These are phyloP conservation scores for Penicillium sp. DNA, from an alignment of 2,329 filamentous ascomycete species.

Conservation along the genomic window DNA sequence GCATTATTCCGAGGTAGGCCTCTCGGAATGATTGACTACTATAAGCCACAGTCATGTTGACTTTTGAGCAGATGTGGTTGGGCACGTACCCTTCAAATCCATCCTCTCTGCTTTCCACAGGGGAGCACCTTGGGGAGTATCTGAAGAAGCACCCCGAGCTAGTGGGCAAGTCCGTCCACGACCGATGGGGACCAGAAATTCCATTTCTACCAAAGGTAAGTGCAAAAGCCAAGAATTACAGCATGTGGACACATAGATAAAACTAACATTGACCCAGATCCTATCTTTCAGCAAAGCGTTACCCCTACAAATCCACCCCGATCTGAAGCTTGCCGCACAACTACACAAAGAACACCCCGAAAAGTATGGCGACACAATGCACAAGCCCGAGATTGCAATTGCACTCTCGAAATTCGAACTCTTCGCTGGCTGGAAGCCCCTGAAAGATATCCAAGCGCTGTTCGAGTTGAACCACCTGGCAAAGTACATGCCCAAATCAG, in stretches of 20 bases:
- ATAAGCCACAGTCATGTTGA: background rate
- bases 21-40: background rate
- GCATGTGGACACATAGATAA: background rate
- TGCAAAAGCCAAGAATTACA: background rate
- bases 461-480: constrained; percentile 56
- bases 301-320: constrained; percentile 71
- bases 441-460: constrained; percentile 58
- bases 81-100: constrained; percentile 72
- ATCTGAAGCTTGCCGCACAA: constrained; percentile 63
- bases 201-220: constrained; percentile 69
- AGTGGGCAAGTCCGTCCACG: constrained; percentile 60
- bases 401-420: constrained; percentile 70
- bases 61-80: constrained; percentile 63
- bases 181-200: constrained; percentile 63
- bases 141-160: constrained; percentile 63
- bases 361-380: constrained; percentile 69
- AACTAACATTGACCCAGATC: constrained; percentile 45
- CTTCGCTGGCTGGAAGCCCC: constrained; percentile 71
- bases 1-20: constrained; percentile 59
- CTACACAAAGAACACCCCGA: constrained; percentile 64
- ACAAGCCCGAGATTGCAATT: constrained; percentile 77
- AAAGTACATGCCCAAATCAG: constrained; percentile 51
- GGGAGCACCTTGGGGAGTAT: constrained; percentile 63
- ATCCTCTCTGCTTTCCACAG: constrained; percentile 60
- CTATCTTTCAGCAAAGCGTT: constrained; percentile 73